Evolutionary conservation across 495 filamentous ascomycete species (phyloP), one percentile per base, ranked within the genome.

Genomic region (Pyronema domesticum): DNA sequence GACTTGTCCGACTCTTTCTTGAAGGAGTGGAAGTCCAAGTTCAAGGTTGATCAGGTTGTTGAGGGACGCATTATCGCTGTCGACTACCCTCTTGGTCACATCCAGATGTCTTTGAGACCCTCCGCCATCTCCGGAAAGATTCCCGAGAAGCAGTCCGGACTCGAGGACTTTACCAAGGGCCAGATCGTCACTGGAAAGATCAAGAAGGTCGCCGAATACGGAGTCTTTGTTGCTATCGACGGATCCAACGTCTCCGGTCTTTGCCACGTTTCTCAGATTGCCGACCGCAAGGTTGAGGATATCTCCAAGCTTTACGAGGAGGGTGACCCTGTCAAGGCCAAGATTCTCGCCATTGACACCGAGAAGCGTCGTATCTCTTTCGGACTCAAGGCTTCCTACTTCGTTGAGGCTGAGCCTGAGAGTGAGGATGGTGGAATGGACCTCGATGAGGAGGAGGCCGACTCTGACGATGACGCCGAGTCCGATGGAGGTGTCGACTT

Each of bases 1-100:
- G 86, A 95, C 63, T 78, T 96, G 14, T 94, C 89, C 0, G 89
- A 98, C 65, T 76, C 76, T 3, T 96, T 78, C 65, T 72, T 96
- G 60, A 96, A 95, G 68, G 86, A 95, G 46, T 98, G 91, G 91
- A 94, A 94, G 70, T 75, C 82, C n/a, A 68, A 77, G 13, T 95
- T 86, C 70, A 77, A 89, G 57, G 68, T 83, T 36, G 85, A 86
- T 62, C 86, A 95, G 67, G 73, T 98, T 14, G 85, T 98, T 30
- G 88, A 82, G 68, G 91, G 86, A 47, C 85, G 85, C 46, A 72
- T 98, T 61, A 79, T 82, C 19, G 66, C 76, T 3, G 75, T 85
- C 4, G 79, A 93, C 56, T 54, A 69, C 9, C 69, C 68, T 52
- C 66, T 79, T n/a, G 76, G 79, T 54, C 83, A 83, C 60, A 61